Base-by-base conservation (phyloP, 331 rosid genomes). In the Quercus lobata region DNA sequence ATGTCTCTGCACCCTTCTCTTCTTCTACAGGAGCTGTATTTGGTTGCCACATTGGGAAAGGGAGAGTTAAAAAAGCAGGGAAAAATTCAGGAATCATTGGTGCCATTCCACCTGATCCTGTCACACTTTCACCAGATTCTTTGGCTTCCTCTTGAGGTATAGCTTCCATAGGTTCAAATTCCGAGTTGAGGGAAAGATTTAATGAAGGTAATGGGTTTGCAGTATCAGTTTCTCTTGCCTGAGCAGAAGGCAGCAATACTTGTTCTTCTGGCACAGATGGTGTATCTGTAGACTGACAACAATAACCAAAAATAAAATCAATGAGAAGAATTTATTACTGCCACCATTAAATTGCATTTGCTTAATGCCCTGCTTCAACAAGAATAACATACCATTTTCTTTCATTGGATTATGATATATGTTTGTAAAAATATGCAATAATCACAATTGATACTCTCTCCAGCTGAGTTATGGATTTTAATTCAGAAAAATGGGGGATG, bases 141-240 rank as follows among this genome's bases (percentile, higher is more conserved):
- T 84, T 77, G 35, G 46, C 57, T 6, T 81, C 85, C 65, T 85
- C 90, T 81, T 86, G 80, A 49, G 77, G 72, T 61, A 84, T 75
- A 80, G 89, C 82, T 83, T 96, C 99, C 97, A 96, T 88, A 78
- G 96, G 97, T 29, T 91, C 92, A 85, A 78, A 89, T 74, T 90
- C 98, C 46, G 97, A 88, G 69, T 86, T 86, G 52, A 93, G 97
- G 68, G 97, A 85, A 53, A 96, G 98, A 84, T 90, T 86, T 66
- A 93, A 83, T 71, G 98, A 90, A 52, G 98, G 98, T n/a, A 84
- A 92, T 65, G 94, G 82, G 69, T 79, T 87, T 35, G 85, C 76
- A 79, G 77, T 84, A 10, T 78, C 84, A n/a, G 91, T 81, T 82
- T 87, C 93, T 73, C 81, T 79, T 77, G 81, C 87, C 66, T 83